These are phyloP conservation scores for Phytophthora lateralis DNA, from an alignment of 352 stramenopile species.

Conservation along the genomic window DNA sequence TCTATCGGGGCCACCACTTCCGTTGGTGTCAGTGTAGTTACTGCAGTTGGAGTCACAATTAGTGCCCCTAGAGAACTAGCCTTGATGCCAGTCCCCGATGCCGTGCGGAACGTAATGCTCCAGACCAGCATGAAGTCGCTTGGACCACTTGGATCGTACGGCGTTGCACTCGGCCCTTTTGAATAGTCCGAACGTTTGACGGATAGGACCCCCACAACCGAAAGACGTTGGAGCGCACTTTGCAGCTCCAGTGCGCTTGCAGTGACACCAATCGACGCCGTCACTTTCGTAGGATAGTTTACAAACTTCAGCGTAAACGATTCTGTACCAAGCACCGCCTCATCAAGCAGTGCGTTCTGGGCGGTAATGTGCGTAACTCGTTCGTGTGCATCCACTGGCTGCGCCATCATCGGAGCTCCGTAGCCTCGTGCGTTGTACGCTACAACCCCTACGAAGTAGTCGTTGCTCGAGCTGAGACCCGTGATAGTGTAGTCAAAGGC, in stretches of 20 bases:
- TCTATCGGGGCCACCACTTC: constrained; percentile 39
- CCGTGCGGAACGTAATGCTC: constrained; percentile 77
- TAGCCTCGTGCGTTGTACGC: constrained; percentile 85
- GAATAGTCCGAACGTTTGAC: constrained; percentile 75
- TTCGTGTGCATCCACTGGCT: constrained; percentile 51
- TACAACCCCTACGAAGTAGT: constrained; percentile 85
- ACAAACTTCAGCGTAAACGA: constrained; percentile 63
- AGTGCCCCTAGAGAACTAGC: constrained; percentile 59
- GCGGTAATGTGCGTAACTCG: constrained; percentile 58
- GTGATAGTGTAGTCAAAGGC: constrained; percentile 45
- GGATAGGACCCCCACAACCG: constrained; percentile 55
- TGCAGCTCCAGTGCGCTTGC: constrained; percentile 58
- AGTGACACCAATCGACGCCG: constrained; percentile 49
- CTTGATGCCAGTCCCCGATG: constrained; percentile 52
- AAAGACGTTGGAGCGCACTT: constrained; percentile 55
- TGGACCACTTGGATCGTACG: constrained; percentile 51
- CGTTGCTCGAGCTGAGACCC: constrained; percentile 43
- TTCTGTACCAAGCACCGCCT: constrained; percentile 37
- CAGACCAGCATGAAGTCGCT: constrained; percentile 60
- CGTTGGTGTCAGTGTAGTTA: constrained; percentile 33
- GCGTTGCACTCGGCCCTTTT: constrained; percentile 31
- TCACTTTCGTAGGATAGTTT: constrained; percentile 50
- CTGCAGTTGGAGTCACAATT: constrained; percentile 29
- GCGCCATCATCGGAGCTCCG: constrained; percentile 51
- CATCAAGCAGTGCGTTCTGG: constrained; percentile 34